Conservation (phyloP, 2,329 filamentous ascomycete genomes). For the Sarocladiaceae sp. region DNA sequence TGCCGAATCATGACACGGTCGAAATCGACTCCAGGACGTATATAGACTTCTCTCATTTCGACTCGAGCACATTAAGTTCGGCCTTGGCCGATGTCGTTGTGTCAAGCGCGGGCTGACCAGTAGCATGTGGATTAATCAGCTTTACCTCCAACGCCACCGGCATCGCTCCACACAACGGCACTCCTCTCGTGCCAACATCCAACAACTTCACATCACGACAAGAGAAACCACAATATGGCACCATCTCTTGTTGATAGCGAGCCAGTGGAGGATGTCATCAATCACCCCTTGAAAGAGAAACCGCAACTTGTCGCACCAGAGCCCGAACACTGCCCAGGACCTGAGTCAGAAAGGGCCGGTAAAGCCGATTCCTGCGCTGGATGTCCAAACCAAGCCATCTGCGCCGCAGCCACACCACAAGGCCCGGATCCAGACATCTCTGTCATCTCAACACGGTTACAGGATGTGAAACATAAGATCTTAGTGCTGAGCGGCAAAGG, state of each 20-base stretch:
- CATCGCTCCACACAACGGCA: not conserved
- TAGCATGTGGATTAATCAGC: constrained; percentile 12
- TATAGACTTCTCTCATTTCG: too few species aligned
- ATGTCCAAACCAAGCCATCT: constrained; percentile 94
- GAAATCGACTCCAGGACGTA: too few species aligned
- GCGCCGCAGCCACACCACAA: constrained; percentile 80
- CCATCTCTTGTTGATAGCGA: constrained; percentile 73
- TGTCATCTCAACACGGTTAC: constrained; percentile 77
- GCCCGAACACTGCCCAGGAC: constrained; percentile 94
- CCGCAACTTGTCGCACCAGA: constrained; percentile 90
- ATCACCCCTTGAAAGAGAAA: constrained; percentile 70
- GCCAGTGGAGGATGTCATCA: constrained; percentile 63
- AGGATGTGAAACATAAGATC: constrained; percentile 84
- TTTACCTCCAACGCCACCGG: constrained; percentile 9
- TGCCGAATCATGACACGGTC: too few species aligned
- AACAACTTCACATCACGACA: constrained; percentile 2
- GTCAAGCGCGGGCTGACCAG: too few species aligned
- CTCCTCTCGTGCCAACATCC: not conserved
- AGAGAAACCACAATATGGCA: constrained; percentile 53
- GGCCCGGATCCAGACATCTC: constrained; percentile 94
- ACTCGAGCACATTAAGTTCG: too few species aligned
- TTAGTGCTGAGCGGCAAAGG: constrained; percentile 92
- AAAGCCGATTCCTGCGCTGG: constrained; percentile 82
- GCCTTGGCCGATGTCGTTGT: not conserved
- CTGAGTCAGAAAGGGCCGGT: constrained; percentile 69